Conservation (phyloP, 139 green algal species). For the Eudorina sp. region DNA sequence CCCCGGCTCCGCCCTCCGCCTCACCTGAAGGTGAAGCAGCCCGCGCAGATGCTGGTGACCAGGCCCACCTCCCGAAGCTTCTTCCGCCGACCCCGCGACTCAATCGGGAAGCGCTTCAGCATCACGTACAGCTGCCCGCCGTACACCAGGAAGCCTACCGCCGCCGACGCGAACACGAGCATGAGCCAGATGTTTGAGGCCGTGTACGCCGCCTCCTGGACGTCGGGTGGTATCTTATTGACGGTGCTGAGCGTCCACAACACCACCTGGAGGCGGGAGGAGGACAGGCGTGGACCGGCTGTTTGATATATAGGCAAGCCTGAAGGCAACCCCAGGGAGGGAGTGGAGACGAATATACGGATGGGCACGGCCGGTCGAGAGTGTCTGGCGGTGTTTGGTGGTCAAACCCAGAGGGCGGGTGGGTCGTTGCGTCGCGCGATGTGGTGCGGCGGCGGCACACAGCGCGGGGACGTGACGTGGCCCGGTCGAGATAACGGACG, state of each 20-base stretch:
- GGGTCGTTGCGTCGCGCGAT: too few species aligned
- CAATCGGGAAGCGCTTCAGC: conserved; percentile 95
- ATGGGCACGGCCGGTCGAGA: too few species aligned
- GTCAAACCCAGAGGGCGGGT: too few species aligned
- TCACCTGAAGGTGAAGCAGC: conserved; percentile 88
- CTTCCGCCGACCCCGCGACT: conserved; percentile 91
- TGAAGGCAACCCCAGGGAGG: too few species aligned
- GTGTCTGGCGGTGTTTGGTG: too few species aligned
- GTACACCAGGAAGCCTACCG: conserved; percentile 94
- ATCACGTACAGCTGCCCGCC: conserved; percentile 95
- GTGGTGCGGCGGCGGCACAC: too few species aligned
- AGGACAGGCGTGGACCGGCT: too few species aligned
- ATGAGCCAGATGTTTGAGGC: conserved; percentile 82
- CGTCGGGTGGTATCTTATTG: conserved; percentile 8
- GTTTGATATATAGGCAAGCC: too few species aligned
- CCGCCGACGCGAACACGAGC: conserved; percentile 83
- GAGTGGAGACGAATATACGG: too few species aligned
- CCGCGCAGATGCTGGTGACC: conserved; percentile 94
- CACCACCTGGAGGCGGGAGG: conserved; percentile 34
- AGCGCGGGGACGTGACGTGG: too few species aligned
- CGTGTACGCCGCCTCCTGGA: conserved; percentile 56
- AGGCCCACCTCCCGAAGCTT: conserved; percentile 97
- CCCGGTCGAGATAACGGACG: too few species aligned
- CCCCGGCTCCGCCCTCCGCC: too few species aligned
- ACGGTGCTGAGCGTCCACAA: conserved; percentile 63